Percentiles rank a stretch among this genome's conserved stretches.
phyloP scores from a whole-genome alignment of 2,329 filamentous ascomycete species.

The Stagonosporopsis tanaceti region DNA sequence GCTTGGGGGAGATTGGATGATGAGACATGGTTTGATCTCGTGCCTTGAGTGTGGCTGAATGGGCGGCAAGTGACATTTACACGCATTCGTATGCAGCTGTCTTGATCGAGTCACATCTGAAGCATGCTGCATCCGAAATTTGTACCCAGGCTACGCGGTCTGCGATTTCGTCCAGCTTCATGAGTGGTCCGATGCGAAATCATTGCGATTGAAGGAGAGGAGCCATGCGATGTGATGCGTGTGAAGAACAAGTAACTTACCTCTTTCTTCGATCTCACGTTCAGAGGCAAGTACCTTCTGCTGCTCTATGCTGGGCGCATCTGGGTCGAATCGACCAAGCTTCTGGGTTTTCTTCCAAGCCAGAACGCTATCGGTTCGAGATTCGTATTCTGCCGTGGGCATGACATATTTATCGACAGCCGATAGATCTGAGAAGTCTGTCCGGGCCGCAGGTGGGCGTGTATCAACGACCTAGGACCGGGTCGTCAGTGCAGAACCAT shows the following conservation, averaged over 20 bases:
- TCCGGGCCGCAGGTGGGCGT: slow-evolving; percentile 76
- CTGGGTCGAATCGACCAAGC: slow-evolving; percentile 93
- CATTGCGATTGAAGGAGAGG: slow-evolving; percentile 17
- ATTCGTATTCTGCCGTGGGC: slow-evolving; percentile 85
- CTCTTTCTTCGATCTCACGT: slow-evolving; percentile 73
- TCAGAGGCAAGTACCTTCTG: slow-evolving; percentile 73
- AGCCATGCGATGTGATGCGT: slow-evolving; percentile 4
- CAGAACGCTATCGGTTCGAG: slow-evolving; percentile 85
- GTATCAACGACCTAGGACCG: slow-evolving; percentile 75
- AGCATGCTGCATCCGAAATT: slow-evolving; percentile 21
- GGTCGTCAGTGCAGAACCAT: slow-evolving; percentile 34
- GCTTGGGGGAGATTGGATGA: slow-evolving; percentile 27
- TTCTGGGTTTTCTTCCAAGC: slow-evolving; percentile 96
- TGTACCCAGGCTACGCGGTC: background rate
- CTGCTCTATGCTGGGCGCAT: slow-evolving; percentile 76
- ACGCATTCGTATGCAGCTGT: slow-evolving; percentile 23
- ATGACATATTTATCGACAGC: slow-evolving; percentile 89
- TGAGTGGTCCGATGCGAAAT: background rate
- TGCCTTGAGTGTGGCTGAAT: background rate
- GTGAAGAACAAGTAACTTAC: slow-evolving; percentile 53
- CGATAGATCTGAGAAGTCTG: slow-evolving; percentile 82
- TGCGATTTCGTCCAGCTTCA: slow-evolving; percentile 17
- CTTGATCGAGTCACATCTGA: slow-evolving; percentile 28
- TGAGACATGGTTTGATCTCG: slow-evolving; percentile 30
- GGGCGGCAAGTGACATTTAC: slow-evolving; percentile 4